phyloP scores from a whole-genome alignment of 495 filamentous ascomycete species.

The Tricharina praecox region DNA sequence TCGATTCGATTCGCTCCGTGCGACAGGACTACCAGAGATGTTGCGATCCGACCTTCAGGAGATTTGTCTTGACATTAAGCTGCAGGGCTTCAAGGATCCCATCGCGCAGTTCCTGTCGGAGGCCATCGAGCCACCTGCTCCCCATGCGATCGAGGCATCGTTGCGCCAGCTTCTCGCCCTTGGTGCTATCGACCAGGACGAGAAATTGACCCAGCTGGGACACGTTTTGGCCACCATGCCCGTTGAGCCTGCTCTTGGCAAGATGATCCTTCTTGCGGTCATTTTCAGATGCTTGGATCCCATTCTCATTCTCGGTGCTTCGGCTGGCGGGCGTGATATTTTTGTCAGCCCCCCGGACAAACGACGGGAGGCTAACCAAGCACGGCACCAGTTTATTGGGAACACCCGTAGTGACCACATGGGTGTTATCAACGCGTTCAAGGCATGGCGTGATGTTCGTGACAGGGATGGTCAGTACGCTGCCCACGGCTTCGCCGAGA shows the following conservation, averaged over 20 bases:
- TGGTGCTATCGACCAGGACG: constrained; percentile 35
- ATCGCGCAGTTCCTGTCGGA: constrained; percentile 35
- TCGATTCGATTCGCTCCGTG: constrained; percentile 34
- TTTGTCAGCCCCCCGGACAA: constrained; percentile 31
- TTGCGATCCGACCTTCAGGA: constrained; percentile 36
- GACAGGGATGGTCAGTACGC: constrained; percentile 22
- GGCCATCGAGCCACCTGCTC: constrained; percentile 38
- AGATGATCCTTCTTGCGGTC: constrained; percentile 41
- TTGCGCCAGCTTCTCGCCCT: constrained; percentile 32
- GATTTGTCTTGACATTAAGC: constrained; percentile 34
- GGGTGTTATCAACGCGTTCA: constrained; percentile 36
- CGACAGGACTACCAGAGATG: constrained; percentile 34
- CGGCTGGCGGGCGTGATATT: constrained; percentile 29
- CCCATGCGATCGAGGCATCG: constrained; percentile 31
- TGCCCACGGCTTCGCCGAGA: constrained; percentile 27
- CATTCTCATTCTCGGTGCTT: constrained; percentile 37
- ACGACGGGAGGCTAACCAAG: constrained; percentile 23
- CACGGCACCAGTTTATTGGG: constrained; percentile 30
- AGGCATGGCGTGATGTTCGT: constrained; percentile 29
- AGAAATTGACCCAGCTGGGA: constrained; percentile 39
- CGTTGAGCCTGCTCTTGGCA: constrained; percentile 37
- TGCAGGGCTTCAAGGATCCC: constrained; percentile 31
- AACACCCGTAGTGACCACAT: constrained; percentile 38
- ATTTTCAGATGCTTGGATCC: constrained; percentile 47
- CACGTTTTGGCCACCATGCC: constrained; percentile 32